phyloP scores from a whole-genome alignment of 1,139 yeast species.

The Kurtzmaniella quercitrusa region DNA sequence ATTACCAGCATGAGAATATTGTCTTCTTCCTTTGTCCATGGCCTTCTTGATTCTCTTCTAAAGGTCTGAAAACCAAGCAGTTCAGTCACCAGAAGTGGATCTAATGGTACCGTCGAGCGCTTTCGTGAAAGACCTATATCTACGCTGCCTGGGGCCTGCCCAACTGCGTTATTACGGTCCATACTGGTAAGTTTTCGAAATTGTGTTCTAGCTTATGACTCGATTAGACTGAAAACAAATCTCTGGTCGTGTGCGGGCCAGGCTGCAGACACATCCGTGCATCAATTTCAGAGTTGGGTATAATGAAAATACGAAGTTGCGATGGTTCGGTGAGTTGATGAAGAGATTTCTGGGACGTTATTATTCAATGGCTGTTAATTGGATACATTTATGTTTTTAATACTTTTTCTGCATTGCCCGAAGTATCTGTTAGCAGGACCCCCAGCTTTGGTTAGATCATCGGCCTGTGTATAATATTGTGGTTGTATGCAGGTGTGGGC shows the following conservation, averaged over 20 bases:
- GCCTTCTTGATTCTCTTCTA: slow-evolving; percentile 55
- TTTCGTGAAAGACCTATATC: not conserved
- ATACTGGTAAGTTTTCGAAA: not conserved
- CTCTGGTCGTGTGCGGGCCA: not conserved
- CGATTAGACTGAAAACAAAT: not conserved
- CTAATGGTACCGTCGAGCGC: slow-evolving; percentile 39
- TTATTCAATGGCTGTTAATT: no score
- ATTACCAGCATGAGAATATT: slow-evolving; percentile 24
- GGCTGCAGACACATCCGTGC: not conserved
- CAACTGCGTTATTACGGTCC: not conserved
- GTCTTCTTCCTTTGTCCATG: slow-evolving; percentile 72
- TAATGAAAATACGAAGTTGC: not conserved
- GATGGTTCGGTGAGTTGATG: no score
- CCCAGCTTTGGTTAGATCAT: no score
- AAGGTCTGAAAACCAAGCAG: slow-evolving; percentile 75
- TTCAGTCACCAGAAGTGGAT: slow-evolving; percentile 66
- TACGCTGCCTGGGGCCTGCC: not conserved
- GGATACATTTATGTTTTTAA: no score
- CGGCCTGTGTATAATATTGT: no score
- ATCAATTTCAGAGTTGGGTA: not conserved
- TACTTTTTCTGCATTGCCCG: no score
- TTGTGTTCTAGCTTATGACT: not conserved
- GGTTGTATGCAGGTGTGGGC: no score
- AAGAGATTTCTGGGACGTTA: no score
- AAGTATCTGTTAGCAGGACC: no score